A percentile compares a stretch with the other conserved stretches of the same genome.
Evolutionary conservation across 2,329 filamentous ascomycete species (phyloP).

Genomic region (Pseudogymnoascus sp.): DNA sequence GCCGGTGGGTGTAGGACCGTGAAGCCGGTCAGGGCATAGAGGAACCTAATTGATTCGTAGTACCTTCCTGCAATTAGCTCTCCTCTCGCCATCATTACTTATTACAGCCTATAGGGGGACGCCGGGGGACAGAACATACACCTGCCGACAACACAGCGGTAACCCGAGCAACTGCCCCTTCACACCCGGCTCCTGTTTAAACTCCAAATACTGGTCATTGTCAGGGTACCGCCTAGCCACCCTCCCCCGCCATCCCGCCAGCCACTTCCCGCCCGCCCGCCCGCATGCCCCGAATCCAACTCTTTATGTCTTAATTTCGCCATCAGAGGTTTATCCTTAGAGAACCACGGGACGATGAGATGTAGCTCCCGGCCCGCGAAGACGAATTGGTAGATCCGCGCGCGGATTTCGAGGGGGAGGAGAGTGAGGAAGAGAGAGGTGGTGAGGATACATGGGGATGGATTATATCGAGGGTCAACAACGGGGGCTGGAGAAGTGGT

Average conservation of each 20-base stretch:
- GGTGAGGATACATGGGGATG: not conserved
- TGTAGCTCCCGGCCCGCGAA: not conserved
- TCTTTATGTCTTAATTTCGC: not conserved
- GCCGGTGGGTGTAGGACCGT: not conserved
- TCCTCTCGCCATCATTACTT: not conserved
- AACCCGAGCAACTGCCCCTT: not conserved
- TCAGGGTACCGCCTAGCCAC: not conserved
- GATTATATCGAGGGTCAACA: not conserved
- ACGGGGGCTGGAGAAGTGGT: not conserved
- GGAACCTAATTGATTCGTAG: not conserved
- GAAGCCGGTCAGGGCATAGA: not conserved
- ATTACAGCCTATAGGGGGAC: too few species aligned
- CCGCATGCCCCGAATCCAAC: not conserved
- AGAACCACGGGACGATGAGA: not conserved
- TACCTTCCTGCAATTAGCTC: not conserved
- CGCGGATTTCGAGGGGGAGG: not conserved
- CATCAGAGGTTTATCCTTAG: not conserved
- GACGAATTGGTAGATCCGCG: not conserved
- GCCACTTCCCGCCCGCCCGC: not conserved
- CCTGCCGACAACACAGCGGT: not conserved
- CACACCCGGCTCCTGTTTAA: not conserved
- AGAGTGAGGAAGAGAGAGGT: not conserved
- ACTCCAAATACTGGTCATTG: not conserved
- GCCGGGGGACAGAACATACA: not conserved
- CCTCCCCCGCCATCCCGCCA: not conserved